Percentiles rank a stretch among this genome's conserved stretches.
phyloP scores from a whole-genome alignment of 331 rosid species.

The Dryas integrifolia region DNA sequence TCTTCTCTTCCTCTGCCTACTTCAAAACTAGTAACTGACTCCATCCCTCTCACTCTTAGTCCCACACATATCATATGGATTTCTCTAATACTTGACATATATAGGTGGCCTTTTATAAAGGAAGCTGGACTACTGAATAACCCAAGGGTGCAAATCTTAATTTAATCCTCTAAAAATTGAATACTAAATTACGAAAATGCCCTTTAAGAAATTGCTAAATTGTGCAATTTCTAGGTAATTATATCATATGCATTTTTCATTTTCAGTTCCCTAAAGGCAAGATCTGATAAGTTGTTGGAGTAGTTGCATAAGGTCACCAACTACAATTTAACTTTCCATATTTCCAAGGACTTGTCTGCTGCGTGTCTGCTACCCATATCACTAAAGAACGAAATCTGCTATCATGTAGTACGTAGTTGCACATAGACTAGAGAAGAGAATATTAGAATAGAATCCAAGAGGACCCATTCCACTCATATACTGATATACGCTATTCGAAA shows the following conservation, averaged over 20 bases:
- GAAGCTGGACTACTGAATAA: neutral
- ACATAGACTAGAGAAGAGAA: neutral
- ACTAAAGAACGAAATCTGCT: no score
- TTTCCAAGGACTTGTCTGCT: conserved; percentile 11
- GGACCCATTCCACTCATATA: no score
- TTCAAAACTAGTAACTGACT: conserved; percentile 1
- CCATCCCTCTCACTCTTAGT: neutral
- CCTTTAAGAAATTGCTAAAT: no score
- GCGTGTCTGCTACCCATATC: neutral
- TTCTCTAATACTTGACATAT: neutral
- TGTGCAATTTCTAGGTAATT: no score
- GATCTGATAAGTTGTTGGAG: conserved; percentile 11
- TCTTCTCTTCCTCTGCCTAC: neutral
- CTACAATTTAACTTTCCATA: neutral
- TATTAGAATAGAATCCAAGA: no score
- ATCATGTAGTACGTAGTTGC: neutral
- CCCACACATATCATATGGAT: neutral
- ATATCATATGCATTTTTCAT: neutral
- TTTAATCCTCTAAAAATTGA: no score
- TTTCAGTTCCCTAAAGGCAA: neutral
- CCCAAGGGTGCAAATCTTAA: neutral
- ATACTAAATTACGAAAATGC: no score
- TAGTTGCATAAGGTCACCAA: conserved; percentile 6
- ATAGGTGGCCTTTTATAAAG: neutral
- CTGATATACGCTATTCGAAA: no score